Conservation (phyloP, 768 basidiomycete species). For the Lactarius evosmus region DNA sequence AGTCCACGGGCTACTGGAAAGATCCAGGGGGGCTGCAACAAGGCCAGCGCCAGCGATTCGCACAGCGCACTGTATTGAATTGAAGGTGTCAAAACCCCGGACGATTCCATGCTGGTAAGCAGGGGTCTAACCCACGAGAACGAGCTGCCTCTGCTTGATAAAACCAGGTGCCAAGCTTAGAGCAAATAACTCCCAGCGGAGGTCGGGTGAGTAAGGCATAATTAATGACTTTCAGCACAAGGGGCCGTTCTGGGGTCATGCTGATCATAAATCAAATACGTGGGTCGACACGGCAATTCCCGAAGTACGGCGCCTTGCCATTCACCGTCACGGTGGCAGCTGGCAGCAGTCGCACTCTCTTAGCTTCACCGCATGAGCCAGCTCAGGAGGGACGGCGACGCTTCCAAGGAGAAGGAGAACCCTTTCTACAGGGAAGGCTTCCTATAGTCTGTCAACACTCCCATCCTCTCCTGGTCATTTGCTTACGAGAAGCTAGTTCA, state of each 20-base stretch:
- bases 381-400: slow-evolving; percentile 16
- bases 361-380: slow-evolving; percentile 15
- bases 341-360: background rate
- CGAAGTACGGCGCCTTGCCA: slow-evolving; percentile 12
- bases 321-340: background rate
- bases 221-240: background rate
- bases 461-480: background rate
- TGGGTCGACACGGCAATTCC: slow-evolving; percentile 8
- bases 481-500: slow-evolving; percentile 40
- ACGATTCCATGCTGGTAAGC: background rate
- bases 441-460: slow-evolving; percentile 25
- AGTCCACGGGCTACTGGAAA: background rate
- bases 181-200: too few species aligned
- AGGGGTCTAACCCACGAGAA: background rate
- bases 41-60: background rate
- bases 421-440: slow-evolving; percentile 25
- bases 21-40: background rate
- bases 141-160: too few species aligned
- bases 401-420: slow-evolving; percentile 7
- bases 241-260: too few species aligned
- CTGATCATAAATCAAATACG: background rate
- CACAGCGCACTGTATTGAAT: background rate
- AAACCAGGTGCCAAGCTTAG: too few species aligned
- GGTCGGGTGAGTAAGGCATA: background rate
- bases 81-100: background rate